phyloP scores from a whole-genome alignment of 768 basidiomycete species.

The Holtermanniella nyarrowii region DNA sequence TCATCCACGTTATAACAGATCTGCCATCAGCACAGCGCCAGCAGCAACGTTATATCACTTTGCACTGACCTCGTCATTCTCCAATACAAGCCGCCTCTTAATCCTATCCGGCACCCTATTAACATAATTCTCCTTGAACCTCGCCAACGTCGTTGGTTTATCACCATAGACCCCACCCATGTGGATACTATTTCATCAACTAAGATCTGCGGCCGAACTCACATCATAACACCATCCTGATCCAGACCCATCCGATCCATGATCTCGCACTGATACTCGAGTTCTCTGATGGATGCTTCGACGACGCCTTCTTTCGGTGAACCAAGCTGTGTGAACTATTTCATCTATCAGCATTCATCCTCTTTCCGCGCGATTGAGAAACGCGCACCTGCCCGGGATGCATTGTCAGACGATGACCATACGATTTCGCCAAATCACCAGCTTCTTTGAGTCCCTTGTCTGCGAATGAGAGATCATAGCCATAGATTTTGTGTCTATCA shows the following conservation, averaged over 20 bases:
- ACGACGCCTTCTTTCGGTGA: constrained; percentile 68
- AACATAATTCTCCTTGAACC: constrained; percentile 62
- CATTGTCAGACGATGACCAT: constrained; percentile 68
- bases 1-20: constrained; percentile 86
- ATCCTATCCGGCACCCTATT: constrained; percentile 54
- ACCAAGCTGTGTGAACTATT: constrained; percentile 52
- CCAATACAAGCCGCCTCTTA: constrained; percentile 67
- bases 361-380: background rate
- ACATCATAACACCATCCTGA: constrained; percentile 77
- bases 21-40: constrained; percentile 26
- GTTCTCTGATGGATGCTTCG: constrained; percentile 63
- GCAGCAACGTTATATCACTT: background rate
- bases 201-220: constrained; percentile 18
- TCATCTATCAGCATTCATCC: background rate
- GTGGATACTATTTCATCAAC: constrained; percentile 35
- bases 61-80: constrained; percentile 76
- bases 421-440: constrained; percentile 57
- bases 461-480: constrained; percentile 72
- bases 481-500: constrained; percentile 67
- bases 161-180: constrained; percentile 77
- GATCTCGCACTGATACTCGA: constrained; percentile 80
- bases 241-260: constrained; percentile 67
- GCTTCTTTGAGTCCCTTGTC: constrained; percentile 50
- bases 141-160: constrained; percentile 57
- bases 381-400: constrained; percentile 79